Evolutionary conservation across 768 basidiomycete species (phyloP).

Genomic region (Grammothele lineata): DNA sequence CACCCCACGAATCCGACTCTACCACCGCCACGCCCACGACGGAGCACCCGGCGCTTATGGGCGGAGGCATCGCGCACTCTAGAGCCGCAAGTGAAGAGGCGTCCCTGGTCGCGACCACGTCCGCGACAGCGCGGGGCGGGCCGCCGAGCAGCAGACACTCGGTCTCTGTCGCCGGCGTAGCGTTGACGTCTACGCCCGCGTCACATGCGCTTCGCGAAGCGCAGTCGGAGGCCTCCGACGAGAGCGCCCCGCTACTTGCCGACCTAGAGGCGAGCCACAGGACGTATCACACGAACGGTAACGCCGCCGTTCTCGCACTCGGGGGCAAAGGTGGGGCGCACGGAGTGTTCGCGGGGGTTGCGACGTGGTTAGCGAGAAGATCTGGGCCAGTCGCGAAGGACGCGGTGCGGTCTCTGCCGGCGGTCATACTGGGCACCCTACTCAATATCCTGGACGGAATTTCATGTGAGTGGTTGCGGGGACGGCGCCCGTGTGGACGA

Average conservation of each 20-base stretch:
- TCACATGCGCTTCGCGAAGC: background rate
- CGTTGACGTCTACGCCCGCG: background rate
- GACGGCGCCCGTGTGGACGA: background rate
- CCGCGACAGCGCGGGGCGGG: background rate
- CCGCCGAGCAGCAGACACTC: background rate
- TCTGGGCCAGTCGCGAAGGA: constrained; percentile 4
- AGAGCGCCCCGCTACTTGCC: constrained; percentile 18
- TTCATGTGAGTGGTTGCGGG: constrained; percentile 56
- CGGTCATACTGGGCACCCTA: constrained; percentile 78
- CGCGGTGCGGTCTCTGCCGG: constrained; percentile 58
- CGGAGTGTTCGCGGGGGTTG: constrained; percentile 6
- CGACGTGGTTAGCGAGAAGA: background rate
- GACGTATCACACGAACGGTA: constrained; percentile 13
- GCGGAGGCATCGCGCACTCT: background rate
- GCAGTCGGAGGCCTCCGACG: constrained; percentile 10
- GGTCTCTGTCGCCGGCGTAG: background rate
- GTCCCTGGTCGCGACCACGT: background rate
- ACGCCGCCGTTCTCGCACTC: constrained; percentile 4
- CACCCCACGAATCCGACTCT: too few relatives aligned
- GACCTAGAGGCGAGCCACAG: constrained; percentile 22
- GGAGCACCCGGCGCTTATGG: constrained; percentile 8
- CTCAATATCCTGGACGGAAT: constrained; percentile 93
- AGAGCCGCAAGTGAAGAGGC: background rate
- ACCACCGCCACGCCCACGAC: constrained; percentile 15
- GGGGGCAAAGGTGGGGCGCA: constrained; percentile 14